phyloP scores from a whole-genome alignment of 2,329 filamentous ascomycete genomes.

The Trichothecium sympodiale region DNA sequence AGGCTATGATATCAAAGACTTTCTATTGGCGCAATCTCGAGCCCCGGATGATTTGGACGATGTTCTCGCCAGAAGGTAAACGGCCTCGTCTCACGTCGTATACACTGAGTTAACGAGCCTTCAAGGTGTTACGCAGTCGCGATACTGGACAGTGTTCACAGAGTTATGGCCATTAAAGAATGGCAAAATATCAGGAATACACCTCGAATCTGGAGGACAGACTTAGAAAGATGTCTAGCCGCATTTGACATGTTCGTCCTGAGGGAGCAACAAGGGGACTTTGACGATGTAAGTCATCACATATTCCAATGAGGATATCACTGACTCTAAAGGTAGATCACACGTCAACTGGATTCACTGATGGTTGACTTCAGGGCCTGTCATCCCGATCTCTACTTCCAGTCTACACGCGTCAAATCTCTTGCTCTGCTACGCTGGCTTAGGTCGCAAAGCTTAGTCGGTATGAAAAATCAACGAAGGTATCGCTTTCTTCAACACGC shows the following conservation, averaged over 20 bases:
- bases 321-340: constrained; percentile 8
- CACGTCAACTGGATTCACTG: background rate
- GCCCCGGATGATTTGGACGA: constrained; percentile 53
- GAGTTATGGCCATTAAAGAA: constrained; percentile 64
- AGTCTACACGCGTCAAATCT: constrained; percentile 58
- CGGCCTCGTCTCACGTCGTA: too few species aligned
- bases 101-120: too few species aligned
- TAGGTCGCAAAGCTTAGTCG: constrained; percentile 54
- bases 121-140: constrained; percentile 63
- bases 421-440: constrained; percentile 59
- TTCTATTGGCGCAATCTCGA: constrained; percentile 55
- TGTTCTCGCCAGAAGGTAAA: constrained; percentile 59
- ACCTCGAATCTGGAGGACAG: constrained; percentile 52
- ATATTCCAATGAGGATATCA: background rate
- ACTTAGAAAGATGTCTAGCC: constrained; percentile 35
- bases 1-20: constrained; percentile 85
- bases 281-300: constrained; percentile 49
- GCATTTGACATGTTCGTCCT: constrained; percentile 87
- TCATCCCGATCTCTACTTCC: constrained; percentile 38
- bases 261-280: constrained; percentile 59
- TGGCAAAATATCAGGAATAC: constrained; percentile 44
- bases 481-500: constrained; percentile 80
- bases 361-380: constrained; percentile 36
- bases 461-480: constrained; percentile 53
- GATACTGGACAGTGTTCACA: constrained; percentile 69